Evolutionary conservation across 306 rosid genomes (phyloP).

Genomic region (Acmispon strigosus): DNA sequence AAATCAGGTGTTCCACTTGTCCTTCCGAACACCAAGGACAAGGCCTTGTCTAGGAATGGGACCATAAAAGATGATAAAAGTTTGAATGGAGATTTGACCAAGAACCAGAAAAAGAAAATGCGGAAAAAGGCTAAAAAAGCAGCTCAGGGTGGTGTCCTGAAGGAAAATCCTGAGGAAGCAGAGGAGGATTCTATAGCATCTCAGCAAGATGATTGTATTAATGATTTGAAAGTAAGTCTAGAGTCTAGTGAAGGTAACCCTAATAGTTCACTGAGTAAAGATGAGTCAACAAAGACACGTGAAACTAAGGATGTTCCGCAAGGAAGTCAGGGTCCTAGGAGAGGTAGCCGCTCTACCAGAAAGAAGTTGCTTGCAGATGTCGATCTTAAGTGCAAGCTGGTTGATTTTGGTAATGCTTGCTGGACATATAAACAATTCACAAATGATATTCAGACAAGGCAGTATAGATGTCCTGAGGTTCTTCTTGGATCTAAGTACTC

Average conservation of each 20-base stretch:
- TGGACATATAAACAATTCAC: slow-evolving; percentile 99
- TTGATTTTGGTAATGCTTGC: slow-evolving; percentile 97
- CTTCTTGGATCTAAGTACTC: slow-evolving; percentile 92
- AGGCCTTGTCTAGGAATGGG: slow-evolving; percentile 41
- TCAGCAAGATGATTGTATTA: slow-evolving; percentile 37
- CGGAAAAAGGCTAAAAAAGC: slow-evolving; percentile 78
- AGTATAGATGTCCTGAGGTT: slow-evolving; percentile 98
- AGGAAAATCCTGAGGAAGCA: slow-evolving; percentile 45
- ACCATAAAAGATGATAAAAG: slow-evolving; percentile 34
- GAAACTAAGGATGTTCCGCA: slow-evolving; percentile 35
- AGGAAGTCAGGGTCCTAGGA: slow-evolving; percentile 44
- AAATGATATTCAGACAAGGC: slow-evolving; percentile 93
- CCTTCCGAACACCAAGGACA: slow-evolving; percentile 51
- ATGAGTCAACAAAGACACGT: slow-evolving; percentile 34
- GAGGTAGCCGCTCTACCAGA: slow-evolving; percentile 55
- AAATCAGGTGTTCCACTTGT: slow-evolving; percentile 62
- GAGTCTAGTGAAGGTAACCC: slow-evolving; percentile 36
- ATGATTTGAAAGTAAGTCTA: slow-evolving; percentile 34
- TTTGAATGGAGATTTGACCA: slow-evolving; percentile 61
- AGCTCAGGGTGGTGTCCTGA: slow-evolving; percentile 51
- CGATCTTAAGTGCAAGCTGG: slow-evolving; percentile 86
- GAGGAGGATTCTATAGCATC: slow-evolving; percentile 48
- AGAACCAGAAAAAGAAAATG: slow-evolving; percentile 78
- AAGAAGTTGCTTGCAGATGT: slow-evolving; percentile 58
- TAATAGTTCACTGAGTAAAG: slow-evolving; percentile 31